phyloP scores from a whole-genome alignment of 2,329 filamentous ascomycete species.

The Rhynchosporium secalis region DNA sequence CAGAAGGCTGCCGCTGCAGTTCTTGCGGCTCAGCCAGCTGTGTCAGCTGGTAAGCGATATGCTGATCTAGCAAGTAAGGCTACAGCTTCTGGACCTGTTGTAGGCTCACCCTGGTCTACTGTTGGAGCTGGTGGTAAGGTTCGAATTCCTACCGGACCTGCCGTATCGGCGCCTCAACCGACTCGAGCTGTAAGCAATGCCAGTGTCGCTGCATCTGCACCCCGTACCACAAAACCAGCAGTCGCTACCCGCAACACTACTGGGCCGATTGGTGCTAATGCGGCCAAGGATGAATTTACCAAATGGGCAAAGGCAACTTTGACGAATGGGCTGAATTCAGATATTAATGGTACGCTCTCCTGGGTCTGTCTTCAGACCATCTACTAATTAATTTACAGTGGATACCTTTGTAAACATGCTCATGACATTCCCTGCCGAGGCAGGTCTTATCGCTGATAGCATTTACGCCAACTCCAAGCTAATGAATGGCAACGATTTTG shows the following conservation, averaged over 20 bases:
- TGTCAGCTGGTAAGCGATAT: constrained; percentile 75
- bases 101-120: constrained; percentile 79
- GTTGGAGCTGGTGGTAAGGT: constrained; percentile 92
- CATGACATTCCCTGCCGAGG: constrained; percentile 72
- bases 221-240: constrained; percentile 53
- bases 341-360: constrained; percentile 60
- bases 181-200: constrained; percentile 41
- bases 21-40: constrained; percentile 47
- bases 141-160: constrained; percentile 67
- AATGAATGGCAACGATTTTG: constrained; percentile 90
- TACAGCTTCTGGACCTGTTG: constrained; percentile 45
- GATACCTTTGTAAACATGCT: constrained; percentile 79
- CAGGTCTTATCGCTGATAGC: constrained; percentile 82
- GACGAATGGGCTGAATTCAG: constrained; percentile 67
- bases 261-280: constrained; percentile 36
- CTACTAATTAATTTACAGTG: constrained; percentile 42
- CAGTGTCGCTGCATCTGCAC: constrained; percentile 25
- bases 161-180: constrained; percentile 48
- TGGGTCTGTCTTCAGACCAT: background rate
- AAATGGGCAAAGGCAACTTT: constrained; percentile 88
- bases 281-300: constrained; percentile 85
- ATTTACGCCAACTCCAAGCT: constrained; percentile 86
- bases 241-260: constrained; percentile 49
- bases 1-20: constrained; percentile 55
- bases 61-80: constrained; percentile 87